Conservation (phyloP, 2,329 filamentous ascomycete species). For the Neonectria sp. region DNA sequence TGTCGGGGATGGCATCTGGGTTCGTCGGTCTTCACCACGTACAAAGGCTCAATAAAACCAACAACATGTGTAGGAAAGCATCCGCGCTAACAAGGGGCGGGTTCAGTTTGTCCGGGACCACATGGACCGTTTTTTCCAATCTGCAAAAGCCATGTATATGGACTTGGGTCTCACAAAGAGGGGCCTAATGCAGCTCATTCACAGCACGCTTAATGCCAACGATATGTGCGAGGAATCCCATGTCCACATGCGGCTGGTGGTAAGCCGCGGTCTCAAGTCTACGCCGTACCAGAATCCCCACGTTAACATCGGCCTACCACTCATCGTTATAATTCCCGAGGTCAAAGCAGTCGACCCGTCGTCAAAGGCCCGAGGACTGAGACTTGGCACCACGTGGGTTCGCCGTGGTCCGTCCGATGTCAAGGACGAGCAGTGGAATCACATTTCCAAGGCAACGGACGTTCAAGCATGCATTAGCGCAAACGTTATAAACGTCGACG, state of each 20-base stretch:
- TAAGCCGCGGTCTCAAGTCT: slow-evolving; percentile 49
- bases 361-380: slow-evolving; percentile 41
- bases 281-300: slow-evolving; percentile 47
- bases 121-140: slow-evolving; percentile 48
- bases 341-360: slow-evolving; percentile 45
- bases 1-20: slow-evolving; percentile 48
- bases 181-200: slow-evolving; percentile 43
- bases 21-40: neutral
- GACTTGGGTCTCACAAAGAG: slow-evolving; percentile 46
- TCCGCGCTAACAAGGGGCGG: slow-evolving; percentile 42
- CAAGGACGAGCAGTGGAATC: slow-evolving; percentile 52
- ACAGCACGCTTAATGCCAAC: slow-evolving; percentile 47
- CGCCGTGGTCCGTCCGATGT: slow-evolving; percentile 50
- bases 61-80: slow-evolving; percentile 38
- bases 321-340: slow-evolving; percentile 51
- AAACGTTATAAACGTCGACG: slow-evolving; percentile 50
- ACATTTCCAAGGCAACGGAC: slow-evolving; percentile 51
- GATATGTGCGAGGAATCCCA: slow-evolving; percentile 45
- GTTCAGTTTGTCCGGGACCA: slow-evolving; percentile 49
- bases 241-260: slow-evolving; percentile 49
- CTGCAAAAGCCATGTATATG: slow-evolving; percentile 50
- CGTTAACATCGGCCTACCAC: slow-evolving; percentile 48
- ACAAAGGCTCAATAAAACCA: neutral
- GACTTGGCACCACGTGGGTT: slow-evolving; percentile 48
- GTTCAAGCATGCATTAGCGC: slow-evolving; percentile 50